Percentiles rank a stretch among this genome's conserved stretches.
Evolutionary conservation across 345 rosid genomes (phyloP).

Genomic region (Brassica rapa): DNA sequence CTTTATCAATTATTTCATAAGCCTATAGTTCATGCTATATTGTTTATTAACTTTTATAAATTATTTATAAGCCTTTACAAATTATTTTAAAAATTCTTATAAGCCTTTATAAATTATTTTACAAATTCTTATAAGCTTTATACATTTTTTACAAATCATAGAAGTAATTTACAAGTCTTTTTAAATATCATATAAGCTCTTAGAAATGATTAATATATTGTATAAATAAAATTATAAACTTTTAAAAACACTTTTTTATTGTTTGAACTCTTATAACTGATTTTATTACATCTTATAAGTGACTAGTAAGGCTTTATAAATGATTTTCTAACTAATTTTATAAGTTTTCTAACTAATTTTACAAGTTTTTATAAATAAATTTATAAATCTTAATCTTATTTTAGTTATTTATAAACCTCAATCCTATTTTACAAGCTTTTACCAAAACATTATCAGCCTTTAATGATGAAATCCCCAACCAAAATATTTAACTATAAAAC

Average conservation of each 20-base stretch:
- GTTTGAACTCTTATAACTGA: not conserved
- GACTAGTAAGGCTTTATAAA: not conserved
- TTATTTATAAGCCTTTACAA: no score
- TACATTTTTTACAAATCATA: no score
- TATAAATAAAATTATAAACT: no score
- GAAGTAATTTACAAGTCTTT: not conserved
- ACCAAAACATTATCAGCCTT: not conserved
- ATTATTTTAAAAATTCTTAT: no score
- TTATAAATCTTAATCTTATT: not conserved
- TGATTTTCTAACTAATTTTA: no score
- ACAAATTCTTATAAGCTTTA: no score
- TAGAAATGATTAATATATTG: not conserved
- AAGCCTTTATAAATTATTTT: no score
- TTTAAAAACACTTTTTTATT: not conserved
- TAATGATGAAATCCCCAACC: not conserved
- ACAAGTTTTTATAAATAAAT: not conserved
- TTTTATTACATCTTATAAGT: not conserved
- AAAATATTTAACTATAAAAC: not conserved
- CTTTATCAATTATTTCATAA: no score
- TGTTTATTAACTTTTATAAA: no score
- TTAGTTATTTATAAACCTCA: not conserved
- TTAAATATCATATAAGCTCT: not conserved
- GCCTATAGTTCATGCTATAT: no score
- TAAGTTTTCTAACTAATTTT: not conserved
- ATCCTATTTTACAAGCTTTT: not conserved